Percentiles rank a stretch among this genome's conserved stretches.
Evolutionary conservation across 371 early-diverging fungal species (phyloP).

Genomic region (Mortierella sp.): DNA sequence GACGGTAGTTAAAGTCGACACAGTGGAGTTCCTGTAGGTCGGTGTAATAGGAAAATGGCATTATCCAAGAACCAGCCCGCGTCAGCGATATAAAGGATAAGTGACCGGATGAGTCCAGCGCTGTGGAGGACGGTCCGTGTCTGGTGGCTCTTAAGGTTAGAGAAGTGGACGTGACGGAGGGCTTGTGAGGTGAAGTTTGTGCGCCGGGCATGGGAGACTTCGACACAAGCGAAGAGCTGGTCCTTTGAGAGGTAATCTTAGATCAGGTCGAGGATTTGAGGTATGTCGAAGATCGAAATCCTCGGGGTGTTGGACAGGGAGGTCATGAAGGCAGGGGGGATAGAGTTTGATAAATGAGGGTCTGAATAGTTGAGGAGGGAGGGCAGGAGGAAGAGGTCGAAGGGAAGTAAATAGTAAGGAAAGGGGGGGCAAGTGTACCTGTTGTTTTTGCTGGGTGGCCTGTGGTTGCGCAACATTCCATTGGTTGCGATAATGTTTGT

Average conservation of each 20-base stretch:
- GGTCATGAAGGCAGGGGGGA: background rate
- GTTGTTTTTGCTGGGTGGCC: background rate
- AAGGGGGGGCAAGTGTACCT: background rate
- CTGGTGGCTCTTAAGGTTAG: background rate
- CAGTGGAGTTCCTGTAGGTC: background rate
- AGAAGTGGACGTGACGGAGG: background rate
- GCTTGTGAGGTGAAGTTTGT: background rate
- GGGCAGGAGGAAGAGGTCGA: background rate
- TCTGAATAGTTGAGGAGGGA: no score
- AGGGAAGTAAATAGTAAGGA: background rate
- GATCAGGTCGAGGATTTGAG: slow-evolving; percentile 1
- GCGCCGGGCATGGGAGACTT: background rate
- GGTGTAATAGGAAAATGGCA: background rate
- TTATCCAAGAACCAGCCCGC: background rate
- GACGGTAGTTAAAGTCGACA: background rate
- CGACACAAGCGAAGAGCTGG: background rate
- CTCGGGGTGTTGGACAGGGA: background rate
- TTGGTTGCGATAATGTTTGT: no score
- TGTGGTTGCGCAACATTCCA: background rate
- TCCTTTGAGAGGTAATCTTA: background rate
- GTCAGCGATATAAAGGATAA: background rate
- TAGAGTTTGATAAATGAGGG: background rate
- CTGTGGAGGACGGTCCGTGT: background rate
- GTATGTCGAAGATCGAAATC: background rate
- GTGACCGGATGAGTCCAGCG: background rate